These are phyloP conservation scores for Falciphora oryzae DNA, from an alignment of 2,329 filamentous ascomycete species.

Conservation along the genomic window DNA sequence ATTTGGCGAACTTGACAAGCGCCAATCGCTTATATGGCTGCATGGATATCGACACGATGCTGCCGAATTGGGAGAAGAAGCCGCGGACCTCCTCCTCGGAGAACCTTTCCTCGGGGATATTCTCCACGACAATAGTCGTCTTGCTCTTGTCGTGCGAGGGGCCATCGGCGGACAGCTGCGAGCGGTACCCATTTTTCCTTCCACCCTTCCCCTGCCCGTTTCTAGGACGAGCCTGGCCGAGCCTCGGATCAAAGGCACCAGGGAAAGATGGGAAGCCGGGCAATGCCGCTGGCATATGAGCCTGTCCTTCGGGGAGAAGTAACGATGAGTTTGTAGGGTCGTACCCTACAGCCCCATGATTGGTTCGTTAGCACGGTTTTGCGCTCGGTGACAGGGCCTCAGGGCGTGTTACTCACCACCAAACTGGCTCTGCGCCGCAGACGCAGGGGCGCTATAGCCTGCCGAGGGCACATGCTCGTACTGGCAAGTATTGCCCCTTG, in stretches of 20 bases:
- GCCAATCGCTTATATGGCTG: conserved; percentile 62
- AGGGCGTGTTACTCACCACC: conserved; percentile 1
- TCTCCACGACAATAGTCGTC: conserved; percentile 68
- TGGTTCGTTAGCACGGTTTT: background rate
- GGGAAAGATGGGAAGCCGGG: conserved; percentile 1
- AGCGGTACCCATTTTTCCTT: conserved; percentile 1
- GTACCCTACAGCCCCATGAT: conserved; percentile 39
- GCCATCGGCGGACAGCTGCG: conserved; percentile 59
- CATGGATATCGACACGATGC: conserved; percentile 57
- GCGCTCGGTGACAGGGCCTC: background rate
- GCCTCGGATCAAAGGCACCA: conserved; percentile 5
- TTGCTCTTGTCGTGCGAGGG: conserved; percentile 57
- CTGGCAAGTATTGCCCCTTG: conserved; percentile 58
- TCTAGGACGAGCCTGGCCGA: conserved; percentile 1
- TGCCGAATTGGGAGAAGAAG: conserved; percentile 70
- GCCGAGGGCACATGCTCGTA: conserved; percentile 55
- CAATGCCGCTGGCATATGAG: conserved; percentile 10
- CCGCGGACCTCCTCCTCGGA: conserved; percentile 56
- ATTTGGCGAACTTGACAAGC: conserved; percentile 62
- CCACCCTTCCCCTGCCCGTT: conserved; percentile 5
- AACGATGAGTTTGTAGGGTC: conserved; percentile 49
- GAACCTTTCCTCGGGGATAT: conserved; percentile 68
- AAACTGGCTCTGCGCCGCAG: background rate
- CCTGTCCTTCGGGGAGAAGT: conserved; percentile 10
- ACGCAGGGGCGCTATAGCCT: background rate